Percentiles rank a stretch among this genome's conserved stretches.
These are phyloP conservation scores for Dissoconium aciculare DNA, from an alignment of 2,329 filamentous ascomycete species.

Conservation along the genomic window DNA sequence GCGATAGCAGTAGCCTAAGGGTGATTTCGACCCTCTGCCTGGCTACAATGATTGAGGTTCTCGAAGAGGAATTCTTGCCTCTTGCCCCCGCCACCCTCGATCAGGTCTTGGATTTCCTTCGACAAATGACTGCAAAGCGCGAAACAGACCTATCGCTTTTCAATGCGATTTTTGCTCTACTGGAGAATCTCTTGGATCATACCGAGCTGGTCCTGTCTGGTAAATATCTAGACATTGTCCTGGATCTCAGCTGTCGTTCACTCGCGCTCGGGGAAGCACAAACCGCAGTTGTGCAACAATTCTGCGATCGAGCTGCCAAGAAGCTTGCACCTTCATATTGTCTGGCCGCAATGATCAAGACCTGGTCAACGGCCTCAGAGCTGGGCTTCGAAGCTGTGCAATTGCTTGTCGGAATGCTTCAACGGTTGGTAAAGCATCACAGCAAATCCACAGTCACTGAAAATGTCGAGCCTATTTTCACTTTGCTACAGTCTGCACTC, in stretches of 20 bases:
- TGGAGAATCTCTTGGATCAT: conserved; percentile 65
- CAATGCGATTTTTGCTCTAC: conserved; percentile 66
- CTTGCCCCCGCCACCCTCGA: conserved; percentile 64
- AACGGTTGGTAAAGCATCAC: conserved; percentile 58
- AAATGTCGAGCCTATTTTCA: conserved; percentile 54
- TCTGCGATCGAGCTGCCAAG: conserved; percentile 59
- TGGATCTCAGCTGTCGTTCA: conserved; percentile 59
- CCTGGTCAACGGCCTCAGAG: conserved; percentile 47
- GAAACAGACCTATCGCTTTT: conserved; percentile 51
- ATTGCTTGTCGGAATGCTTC: conserved; percentile 36
- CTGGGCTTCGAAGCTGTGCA: conserved; percentile 35
- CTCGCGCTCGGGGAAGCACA: conserved; percentile 27
- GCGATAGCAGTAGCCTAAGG: conserved; percentile 55
- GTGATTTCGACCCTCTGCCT: conserved; percentile 80
- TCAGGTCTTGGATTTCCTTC: conserved; percentile 55
- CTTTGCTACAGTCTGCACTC: conserved; percentile 40
- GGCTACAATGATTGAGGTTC: conserved; percentile 74
- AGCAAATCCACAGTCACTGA: conserved; percentile 66
- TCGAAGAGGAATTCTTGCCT: conserved; percentile 73
- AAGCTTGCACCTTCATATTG: conserved; percentile 64
- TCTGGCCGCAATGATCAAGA: conserved; percentile 56
- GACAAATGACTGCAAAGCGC: conserved; percentile 42
- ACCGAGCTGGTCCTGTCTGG: conserved; percentile 80
- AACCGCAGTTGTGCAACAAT: conserved; percentile 27
- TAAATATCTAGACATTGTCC: conserved; percentile 54